phyloP scores from a whole-genome alignment of 2,329 filamentous ascomycete species.

The Fonsecaea pedrosoi region DNA sequence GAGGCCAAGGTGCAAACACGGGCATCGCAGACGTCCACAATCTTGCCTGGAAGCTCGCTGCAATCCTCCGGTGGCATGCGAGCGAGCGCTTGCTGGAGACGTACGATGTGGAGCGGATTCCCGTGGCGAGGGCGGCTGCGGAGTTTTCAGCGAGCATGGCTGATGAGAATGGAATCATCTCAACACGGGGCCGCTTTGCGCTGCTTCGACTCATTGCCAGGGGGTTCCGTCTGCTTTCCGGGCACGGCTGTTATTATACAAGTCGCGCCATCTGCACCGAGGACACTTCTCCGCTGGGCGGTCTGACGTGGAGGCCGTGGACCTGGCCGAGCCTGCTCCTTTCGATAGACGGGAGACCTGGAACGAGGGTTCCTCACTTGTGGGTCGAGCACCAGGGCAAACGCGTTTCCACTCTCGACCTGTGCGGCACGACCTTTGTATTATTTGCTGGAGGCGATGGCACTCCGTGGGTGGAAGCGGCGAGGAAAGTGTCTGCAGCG shows the following conservation, averaged over 20 bases:
- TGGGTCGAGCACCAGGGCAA: constrained; percentile 41
- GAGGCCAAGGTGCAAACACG: constrained; percentile 46
- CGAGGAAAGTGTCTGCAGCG: constrained; percentile 10
- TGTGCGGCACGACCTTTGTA: constrained; percentile 43
- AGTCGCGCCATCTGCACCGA: constrained; percentile 26
- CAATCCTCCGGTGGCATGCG: constrained; percentile 37
- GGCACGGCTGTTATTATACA: constrained; percentile 32
- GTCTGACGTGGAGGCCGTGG: constrained; percentile 42
- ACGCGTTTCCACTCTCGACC: constrained; percentile 43
- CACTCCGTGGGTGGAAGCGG: constrained; percentile 12
- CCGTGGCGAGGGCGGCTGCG: constrained; percentile 41
- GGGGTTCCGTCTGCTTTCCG: constrained; percentile 24
- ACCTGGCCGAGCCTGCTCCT: constrained; percentile 41
- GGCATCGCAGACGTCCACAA: constrained; percentile 51
- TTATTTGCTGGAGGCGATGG: constrained; percentile 40
- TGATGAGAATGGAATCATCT: constrained; percentile 27
- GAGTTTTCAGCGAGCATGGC: constrained; percentile 26
- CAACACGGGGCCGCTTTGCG: not conserved
- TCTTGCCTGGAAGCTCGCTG: constrained; percentile 53
- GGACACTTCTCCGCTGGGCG: constrained; percentile 33
- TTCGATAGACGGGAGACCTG: constrained; percentile 42
- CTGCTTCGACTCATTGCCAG: constrained; percentile 13
- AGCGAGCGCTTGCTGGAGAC: constrained; percentile 44
- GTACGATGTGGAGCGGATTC: constrained; percentile 50
- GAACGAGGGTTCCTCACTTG: constrained; percentile 45